Evolutionary conservation across 2,329 filamentous ascomycete species (phyloP), one percentile per base, ranked within the genome.

Genomic region (Colletotrichum incanum): DNA sequence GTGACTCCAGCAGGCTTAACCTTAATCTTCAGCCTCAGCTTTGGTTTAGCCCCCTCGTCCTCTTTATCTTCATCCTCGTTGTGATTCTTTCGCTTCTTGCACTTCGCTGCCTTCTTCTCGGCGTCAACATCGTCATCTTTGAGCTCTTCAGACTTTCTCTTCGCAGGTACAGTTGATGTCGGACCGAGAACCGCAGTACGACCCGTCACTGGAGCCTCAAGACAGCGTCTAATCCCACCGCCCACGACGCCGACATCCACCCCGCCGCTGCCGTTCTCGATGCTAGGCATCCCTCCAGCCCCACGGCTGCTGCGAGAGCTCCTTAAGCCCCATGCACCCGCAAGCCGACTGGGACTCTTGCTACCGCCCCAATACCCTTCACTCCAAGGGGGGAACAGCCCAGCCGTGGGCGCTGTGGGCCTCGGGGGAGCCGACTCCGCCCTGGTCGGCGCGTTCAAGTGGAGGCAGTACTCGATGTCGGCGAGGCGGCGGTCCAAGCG

Each of bases 401-500:
- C 60, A 12, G 60, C 45, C 9, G 31, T 20, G 7, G 37, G n/a
- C 12, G 34, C 37, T 14, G 14, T 20, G 12, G 55, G 34, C n/a
- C 55, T 39, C 0, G 55, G 55, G 14, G 55, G 55, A 3, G 55
- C 37, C n/a, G 55, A 58, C n/a, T 39, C 34, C 3, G 55, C 41
- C 9, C 55, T 39, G 34, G 16, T 39, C 7, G 60, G 23, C 1
- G n/a, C 11, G 16, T 50, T 41, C 9, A 60, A 23, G 8, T 50
- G 45, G 3, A 63, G 45, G 31, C 34, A 26, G 8, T 63, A 37
- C 47, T 63, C 60, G 3, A 63, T 41, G 3, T 49, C 49, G 23
- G 45, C 47, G 47, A 63, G 28, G 20, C 60, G 60, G n/a, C 50
- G 41, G 7, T 72, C 69, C 5, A 64, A 23, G 6, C 67, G 59